Conservation (phyloP, 495 filamentous ascomycete species). For the Pyrenula massariospora region DNA sequence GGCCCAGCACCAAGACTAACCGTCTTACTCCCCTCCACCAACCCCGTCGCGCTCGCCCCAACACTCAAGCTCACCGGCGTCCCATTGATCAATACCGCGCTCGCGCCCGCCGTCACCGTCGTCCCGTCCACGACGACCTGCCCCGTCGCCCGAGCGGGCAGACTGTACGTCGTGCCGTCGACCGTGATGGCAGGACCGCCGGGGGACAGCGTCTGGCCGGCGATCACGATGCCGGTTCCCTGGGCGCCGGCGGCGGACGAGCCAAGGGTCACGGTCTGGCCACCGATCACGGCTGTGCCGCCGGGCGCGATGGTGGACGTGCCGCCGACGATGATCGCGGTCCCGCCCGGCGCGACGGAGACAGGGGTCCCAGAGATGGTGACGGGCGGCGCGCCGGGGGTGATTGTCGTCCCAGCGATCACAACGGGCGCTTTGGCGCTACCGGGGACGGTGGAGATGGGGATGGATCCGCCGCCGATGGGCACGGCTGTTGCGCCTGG, state of each 20-base stretch:
- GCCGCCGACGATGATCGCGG: constrained; percentile 5
- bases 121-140: constrained; percentile 4
- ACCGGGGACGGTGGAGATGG: neutral
- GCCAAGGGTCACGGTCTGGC: constrained; percentile 3
- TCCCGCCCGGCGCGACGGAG: constrained; percentile 4
- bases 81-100: constrained; percentile 4
- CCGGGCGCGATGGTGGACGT: neutral
- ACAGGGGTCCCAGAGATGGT: constrained; percentile 3
- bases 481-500: constrained; percentile 3
- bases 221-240: constrained; percentile 3
- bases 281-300: constrained; percentile 1
- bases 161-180: constrained; percentile 2
- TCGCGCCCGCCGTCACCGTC: constrained; percentile 1
- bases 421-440: constrained; percentile 3
- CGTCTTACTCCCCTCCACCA: neutral
- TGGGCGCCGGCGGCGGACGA: constrained; percentile 1
- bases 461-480: constrained; percentile 3
- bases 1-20: neutral
- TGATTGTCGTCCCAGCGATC: neutral
- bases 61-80: constrained; percentile 2
- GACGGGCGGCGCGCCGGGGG: constrained; percentile 1
- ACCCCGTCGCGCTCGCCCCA: neutral
- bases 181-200: constrained; percentile 3
- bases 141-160: neutral
- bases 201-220: neutral